Conservation (phyloP, 2,329 filamentous ascomycete genomes). For the Sordariomycetes sp. region DNA sequence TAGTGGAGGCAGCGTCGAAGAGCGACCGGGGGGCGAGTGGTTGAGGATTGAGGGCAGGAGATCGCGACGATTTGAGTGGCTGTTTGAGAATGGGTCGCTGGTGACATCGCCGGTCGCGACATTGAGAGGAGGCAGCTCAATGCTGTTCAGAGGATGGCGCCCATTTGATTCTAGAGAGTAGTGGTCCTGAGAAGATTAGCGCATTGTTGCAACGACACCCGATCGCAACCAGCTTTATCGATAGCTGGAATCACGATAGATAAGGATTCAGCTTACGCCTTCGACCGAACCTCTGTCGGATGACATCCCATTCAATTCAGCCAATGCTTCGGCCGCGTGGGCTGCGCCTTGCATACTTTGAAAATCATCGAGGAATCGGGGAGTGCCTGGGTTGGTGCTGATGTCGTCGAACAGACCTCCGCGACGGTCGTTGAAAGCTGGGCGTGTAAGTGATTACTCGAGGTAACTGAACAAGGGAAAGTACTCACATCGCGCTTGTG, state of each 20-base stretch:
- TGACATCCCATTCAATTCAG: constrained; percentile 72
- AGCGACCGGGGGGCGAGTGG: constrained; percentile 76
- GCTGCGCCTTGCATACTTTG: constrained; percentile 51
- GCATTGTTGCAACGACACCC: constrained; percentile 1
- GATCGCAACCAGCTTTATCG: constrained; percentile 8
- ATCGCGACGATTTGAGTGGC: constrained; percentile 55
- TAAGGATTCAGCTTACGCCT: too few relatives aligned
- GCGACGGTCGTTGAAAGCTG: constrained; percentile 50
- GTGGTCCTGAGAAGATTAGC: constrained; percentile 51
- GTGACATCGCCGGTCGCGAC: constrained; percentile 50
- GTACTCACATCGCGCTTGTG: constrained; percentile 21
- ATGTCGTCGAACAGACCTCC: constrained; percentile 59
- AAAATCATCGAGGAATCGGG: constrained; percentile 62
- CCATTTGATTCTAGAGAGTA: constrained; percentile 64
- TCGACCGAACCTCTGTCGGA: constrained; percentile 69
- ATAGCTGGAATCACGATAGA: too few relatives aligned
- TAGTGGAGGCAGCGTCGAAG: constrained; percentile 78
- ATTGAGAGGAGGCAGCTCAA: constrained; percentile 66
- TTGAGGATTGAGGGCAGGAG: constrained; percentile 74
- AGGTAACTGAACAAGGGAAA: constrained; percentile 8
- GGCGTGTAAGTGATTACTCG: constrained; percentile 14
- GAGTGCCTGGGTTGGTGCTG: constrained; percentile 53
- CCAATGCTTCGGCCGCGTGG: constrained; percentile 74
- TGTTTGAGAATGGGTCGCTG: constrained; percentile 62
- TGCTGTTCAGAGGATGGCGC: constrained; percentile 55